A percentile compares a stretch with the other conserved stretches of the same genome.
These are phyloP conservation scores for Raffaelea arxii DNA, from an alignment of 2,329 filamentous ascomycete species.

Conservation along the genomic window DNA sequence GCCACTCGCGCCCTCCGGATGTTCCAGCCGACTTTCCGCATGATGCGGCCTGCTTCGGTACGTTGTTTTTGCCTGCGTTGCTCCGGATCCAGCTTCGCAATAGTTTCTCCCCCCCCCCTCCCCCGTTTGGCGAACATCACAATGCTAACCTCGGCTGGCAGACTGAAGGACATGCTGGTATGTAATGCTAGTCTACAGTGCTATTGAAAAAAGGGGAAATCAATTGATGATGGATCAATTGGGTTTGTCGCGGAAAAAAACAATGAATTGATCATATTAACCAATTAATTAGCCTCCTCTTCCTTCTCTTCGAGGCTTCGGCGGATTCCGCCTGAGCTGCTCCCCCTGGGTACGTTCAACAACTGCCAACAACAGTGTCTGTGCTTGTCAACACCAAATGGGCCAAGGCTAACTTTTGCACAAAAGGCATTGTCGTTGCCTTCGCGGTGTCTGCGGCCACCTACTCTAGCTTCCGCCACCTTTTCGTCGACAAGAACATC, in stretches of 20 bases:
- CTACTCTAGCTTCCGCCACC: constrained; percentile 77
- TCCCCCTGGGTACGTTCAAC: constrained; percentile 70
- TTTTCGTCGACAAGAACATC: constrained; percentile 83
- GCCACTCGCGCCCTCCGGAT: constrained; percentile 56
- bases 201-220: not conserved
- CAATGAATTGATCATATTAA: no score
- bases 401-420: not conserved
- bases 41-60: constrained; percentile 66
- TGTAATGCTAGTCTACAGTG: constrained; percentile 24
- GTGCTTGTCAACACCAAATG: not conserved
- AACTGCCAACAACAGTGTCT: constrained; percentile 9
- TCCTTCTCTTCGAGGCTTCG: no score
- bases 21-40: constrained; percentile 55
- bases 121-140: not conserved
- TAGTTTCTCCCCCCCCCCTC: constrained; percentile 7
- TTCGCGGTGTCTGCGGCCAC: constrained; percentile 72
- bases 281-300: no score
- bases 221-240: no score
- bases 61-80: constrained; percentile 24
- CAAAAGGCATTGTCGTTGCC: constrained; percentile 82
- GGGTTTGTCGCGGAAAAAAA: no score
- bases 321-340: constrained; percentile 86
- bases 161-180: constrained; percentile 61
- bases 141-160: constrained; percentile 21
- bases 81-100: constrained; percentile 7